Evolutionary conservation across 2,329 filamentous ascomycete genomes (phyloP).

Genomic region (Aspergillus fijiensis): DNA sequence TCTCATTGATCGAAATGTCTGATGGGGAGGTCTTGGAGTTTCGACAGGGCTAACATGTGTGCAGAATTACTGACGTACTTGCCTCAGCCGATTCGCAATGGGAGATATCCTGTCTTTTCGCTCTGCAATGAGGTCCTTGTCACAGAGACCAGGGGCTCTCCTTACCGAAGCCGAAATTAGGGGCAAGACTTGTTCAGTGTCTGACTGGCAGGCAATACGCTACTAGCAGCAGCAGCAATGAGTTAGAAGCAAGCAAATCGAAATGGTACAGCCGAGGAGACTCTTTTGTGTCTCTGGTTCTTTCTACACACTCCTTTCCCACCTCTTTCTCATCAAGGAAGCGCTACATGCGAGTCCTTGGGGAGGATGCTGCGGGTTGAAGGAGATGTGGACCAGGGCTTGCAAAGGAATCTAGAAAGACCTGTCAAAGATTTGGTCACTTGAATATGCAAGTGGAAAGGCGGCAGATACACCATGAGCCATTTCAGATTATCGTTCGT

Average conservation of each 20-base stretch:
- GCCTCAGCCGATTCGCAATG: background rate
- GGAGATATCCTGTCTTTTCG: background rate
- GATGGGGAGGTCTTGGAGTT: background rate
- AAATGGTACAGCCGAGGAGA: constrained; percentile 18
- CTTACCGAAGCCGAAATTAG: background rate
- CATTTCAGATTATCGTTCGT: background rate
- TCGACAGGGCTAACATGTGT: background rate
- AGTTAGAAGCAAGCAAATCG: constrained; percentile 22
- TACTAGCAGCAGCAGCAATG: constrained; percentile 10
- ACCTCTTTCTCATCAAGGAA: constrained; percentile 38
- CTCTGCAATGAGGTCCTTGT: background rate
- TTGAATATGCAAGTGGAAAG: background rate
- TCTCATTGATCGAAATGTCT: background rate
- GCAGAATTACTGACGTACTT: background rate
- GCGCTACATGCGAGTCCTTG: constrained; percentile 39
- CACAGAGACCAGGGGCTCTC: background rate
- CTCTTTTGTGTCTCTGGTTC: constrained; percentile 11
- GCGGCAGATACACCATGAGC: background rate
- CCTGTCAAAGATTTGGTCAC: background rate
- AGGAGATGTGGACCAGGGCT: background rate
- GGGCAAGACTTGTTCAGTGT: constrained; percentile 1
- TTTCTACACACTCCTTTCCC: constrained; percentile 18
- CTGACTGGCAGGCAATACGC: constrained; percentile 7
- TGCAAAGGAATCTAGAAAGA: background rate
- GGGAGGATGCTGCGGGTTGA: constrained; percentile 30